Conservation (phyloP, 371 early-diverging fungal genomes). For the Thermomucor indicae-seudaticae region DNA sequence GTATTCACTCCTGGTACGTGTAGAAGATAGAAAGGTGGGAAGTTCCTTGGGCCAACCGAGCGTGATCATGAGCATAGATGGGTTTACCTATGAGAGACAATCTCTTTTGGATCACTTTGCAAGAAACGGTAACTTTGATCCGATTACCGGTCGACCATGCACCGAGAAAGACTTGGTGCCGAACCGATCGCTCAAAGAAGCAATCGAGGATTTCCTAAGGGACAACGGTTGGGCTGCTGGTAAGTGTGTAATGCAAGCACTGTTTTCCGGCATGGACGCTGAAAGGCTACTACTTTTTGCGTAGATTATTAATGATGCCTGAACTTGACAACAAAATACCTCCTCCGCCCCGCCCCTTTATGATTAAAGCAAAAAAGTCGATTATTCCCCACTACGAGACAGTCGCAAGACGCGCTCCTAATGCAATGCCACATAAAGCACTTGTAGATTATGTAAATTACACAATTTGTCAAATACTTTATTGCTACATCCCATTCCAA, state of each 20-base stretch:
- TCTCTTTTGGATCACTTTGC: slow-evolving; percentile 68
- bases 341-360: too few species aligned
- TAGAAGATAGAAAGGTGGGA: neutral
- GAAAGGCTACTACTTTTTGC: too few species aligned
- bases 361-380: too few species aligned
- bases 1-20: slow-evolving; percentile 42
- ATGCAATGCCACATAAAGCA: too few species aligned
- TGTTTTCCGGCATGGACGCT: too few species aligned
- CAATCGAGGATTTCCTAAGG: slow-evolving; percentile 56
- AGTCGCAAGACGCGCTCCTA: too few species aligned
- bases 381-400: too few species aligned
- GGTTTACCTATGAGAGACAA: slow-evolving; percentile 68
- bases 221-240: slow-evolving; percentile 65
- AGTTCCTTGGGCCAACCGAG: neutral
- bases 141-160: slow-evolving; percentile 63
- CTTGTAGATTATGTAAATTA: too few species aligned
- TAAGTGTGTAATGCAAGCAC: slow-evolving; percentile 10
- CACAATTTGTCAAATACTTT: too few species aligned
- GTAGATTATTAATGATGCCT: too few species aligned
- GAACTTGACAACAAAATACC: too few species aligned
- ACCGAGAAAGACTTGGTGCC: slow-evolving; percentile 63
- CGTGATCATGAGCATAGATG: slow-evolving; percentile 15
- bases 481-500: too few species aligned
- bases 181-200: slow-evolving; percentile 70
- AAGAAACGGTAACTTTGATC: slow-evolving; percentile 75